Evolutionary conservation across 2,329 filamentous ascomycete genomes (phyloP).

Genomic region (Microsporum audouinii): DNA sequence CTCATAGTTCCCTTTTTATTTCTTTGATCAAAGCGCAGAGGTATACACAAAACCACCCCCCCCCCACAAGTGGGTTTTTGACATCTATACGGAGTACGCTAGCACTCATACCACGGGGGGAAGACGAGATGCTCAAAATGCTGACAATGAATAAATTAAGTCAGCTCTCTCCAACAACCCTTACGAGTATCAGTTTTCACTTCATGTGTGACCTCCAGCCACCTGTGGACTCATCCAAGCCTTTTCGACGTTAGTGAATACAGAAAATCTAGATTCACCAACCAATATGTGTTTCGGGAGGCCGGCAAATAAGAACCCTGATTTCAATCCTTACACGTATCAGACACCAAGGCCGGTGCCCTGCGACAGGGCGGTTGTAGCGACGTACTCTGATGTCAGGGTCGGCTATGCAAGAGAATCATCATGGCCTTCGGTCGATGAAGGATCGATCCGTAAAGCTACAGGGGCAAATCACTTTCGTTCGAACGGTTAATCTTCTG

Average conservation of each 20-base stretch:
- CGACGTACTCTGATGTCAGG: not conserved
- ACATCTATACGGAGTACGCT: too few species aligned
- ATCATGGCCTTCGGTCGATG: not conserved
- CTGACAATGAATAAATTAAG: too few species aligned
- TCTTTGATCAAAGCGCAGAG: too few species aligned
- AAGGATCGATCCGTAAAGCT: not conserved
- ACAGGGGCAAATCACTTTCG: not conserved
- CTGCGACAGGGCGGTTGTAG: not conserved
- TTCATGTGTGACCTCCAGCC: not conserved
- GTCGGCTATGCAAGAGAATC: not conserved
- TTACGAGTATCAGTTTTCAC: too few species aligned
- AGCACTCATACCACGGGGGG: too few species aligned
- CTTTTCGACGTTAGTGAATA: not conserved
- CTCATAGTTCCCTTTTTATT: too few species aligned
- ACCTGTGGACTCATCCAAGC: not conserved
- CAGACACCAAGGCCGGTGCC: not conserved
- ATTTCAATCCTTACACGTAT: constrained; percentile 5
- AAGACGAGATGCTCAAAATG: too few species aligned
- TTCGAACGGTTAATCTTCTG: not conserved
- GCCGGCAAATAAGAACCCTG: not conserved
- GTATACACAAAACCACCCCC: too few species aligned
- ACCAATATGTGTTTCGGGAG: constrained; percentile 3
- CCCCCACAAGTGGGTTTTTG: too few species aligned
- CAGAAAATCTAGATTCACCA: not conserved
- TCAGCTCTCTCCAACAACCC: too few species aligned